Evolutionary conservation across 1,284 basidiomycete species (phyloP), one percentile per base, ranked within the genome.

Genomic region (Cryptococcus deneoformans): DNA sequence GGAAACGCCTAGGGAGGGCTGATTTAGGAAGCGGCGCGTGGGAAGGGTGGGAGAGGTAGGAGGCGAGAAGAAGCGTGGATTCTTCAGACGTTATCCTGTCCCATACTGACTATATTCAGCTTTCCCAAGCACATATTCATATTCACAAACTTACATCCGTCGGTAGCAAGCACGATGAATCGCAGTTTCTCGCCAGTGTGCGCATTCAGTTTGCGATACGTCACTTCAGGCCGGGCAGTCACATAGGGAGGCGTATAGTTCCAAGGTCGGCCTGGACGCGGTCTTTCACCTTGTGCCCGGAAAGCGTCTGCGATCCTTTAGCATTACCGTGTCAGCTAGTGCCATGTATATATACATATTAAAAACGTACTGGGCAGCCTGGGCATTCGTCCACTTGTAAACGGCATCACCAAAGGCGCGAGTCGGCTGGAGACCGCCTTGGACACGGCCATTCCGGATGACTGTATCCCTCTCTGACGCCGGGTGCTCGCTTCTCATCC

Each of bases 31-130:
- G 66, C 43, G 70, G 67, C 10, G 59, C n/a, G 46, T 66, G 69
- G 38, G 62, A 85, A 14, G 90, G 76, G 20, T 90, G 89, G 16
- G 82, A 78, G 48, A 97, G 80, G 79, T 92, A 86, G 1, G 89
- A 90, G 4, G 87, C 92, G 16, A 95, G 88, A 24, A 99, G 86
- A 14, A 88, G 83, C 50, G 96, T 92, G 6, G 94, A 92, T 68
- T 99, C 94, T 72, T 93, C 87, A n/a, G 93, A 96, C 60, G 89
- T 88, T 55, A 99, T 82, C 65, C 89, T 82, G 77, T 99, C 96
- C 92, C 94, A 98, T 52, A 98, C 77, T 79, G 55, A 34, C 34
- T 8, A 14, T 8, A 34, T n/a, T 36, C 43, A 47, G 20, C 29
- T 9, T 35, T 20, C 20, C 20, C 20, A 20, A 20, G 20, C 20